phyloP scores from a whole-genome alignment of 257 asterid species.

The Fraxinus cuspidata region DNA sequence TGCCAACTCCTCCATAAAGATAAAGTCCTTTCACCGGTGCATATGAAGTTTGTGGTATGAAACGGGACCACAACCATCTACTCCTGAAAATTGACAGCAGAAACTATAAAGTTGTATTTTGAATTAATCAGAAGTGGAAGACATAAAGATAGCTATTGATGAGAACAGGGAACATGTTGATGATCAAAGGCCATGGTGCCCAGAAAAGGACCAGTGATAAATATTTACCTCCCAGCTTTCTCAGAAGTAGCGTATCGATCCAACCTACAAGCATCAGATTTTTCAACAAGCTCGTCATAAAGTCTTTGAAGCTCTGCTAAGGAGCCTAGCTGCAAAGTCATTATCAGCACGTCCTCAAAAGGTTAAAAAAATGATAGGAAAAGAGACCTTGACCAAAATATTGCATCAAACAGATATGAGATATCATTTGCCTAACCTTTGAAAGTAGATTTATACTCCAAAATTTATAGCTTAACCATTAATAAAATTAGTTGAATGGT shows the following conservation, averaged over 20 bases:
- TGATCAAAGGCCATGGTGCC: neutral
- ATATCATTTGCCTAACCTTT: neutral
- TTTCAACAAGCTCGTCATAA: constrained; percentile 45
- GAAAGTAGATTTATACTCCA: neutral
- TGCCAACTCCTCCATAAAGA: constrained; percentile 62
- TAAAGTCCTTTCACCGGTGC: constrained; percentile 51
- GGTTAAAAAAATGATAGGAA: neutral
- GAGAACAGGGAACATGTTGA: neutral
- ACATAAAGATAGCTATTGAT: neutral
- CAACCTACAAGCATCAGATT: constrained; percentile 42
- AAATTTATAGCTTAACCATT: neutral
- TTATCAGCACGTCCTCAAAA: constrained; percentile 27
- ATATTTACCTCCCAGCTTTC: constrained; percentile 44
- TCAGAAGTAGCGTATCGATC: constrained; percentile 45
- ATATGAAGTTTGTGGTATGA: constrained; percentile 37
- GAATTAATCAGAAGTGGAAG: neutral
- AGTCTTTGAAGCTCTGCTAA: constrained; percentile 51
- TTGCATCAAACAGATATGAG: constrained; percentile 17
- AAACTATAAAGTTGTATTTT: neutral
- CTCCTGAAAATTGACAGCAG: constrained; percentile 33
- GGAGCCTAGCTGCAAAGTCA: constrained; percentile 47
- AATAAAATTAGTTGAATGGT: constrained; percentile 14
- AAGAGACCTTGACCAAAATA: neutral
- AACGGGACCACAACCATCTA: constrained; percentile 57
- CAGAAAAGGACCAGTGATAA: constrained; percentile 5